Evolutionary conservation across 352 stramenopile genomes (phyloP), one percentile per base, ranked within the genome.

Genomic region (Phytophthora pinifolia): DNA sequence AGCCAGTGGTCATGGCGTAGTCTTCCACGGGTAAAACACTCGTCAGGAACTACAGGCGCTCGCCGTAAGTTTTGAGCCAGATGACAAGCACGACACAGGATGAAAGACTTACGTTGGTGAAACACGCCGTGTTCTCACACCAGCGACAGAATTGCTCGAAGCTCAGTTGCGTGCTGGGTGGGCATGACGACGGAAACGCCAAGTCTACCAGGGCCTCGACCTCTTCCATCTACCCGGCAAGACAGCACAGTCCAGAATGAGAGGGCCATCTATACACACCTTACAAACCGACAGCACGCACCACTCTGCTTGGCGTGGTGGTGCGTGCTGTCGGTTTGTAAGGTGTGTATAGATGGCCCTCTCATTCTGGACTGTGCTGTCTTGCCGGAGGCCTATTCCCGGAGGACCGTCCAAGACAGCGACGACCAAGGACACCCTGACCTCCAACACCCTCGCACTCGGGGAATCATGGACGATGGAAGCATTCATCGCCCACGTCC

Each of bases 71-170:
- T 27, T 27, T 3, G 22, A 27, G 22, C 22, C 22, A 27, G 56
- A 33, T 9, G 29, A 20, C 39, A 33, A 39, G 14, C 47, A 32
- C 22, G 36, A 45, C 10, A 13, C 18, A 44, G 2, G n/a, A 41
- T 14, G 15, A 13, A 9, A 27, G 55, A 43, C 72, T 33, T 62
- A 94, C 83, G 31, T 90, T 84, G 1, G 73, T 77, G 53, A 94
- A 79, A 7, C 79, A 79, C 1, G 88, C 85, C 5, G 81, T 94
- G 51, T 66, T 72, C 42, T 92, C 78, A 57, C 89, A 92, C 86
- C 86, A 97, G 15, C 79, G 71, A 42, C 75, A 80, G 56, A 97
- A 96, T 45, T 95, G 74, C 8, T 96, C 83, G 54, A 94, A 96
- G 25, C 59, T 93, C 15, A 98, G 80, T 2, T 78, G 76, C 31